Percentiles rank a stretch among this genome's conserved stretches.
These are phyloP conservation scores for Leucosporidium scottii DNA, from an alignment of 768 basidiomycete genomes.

Conservation along the genomic window DNA sequence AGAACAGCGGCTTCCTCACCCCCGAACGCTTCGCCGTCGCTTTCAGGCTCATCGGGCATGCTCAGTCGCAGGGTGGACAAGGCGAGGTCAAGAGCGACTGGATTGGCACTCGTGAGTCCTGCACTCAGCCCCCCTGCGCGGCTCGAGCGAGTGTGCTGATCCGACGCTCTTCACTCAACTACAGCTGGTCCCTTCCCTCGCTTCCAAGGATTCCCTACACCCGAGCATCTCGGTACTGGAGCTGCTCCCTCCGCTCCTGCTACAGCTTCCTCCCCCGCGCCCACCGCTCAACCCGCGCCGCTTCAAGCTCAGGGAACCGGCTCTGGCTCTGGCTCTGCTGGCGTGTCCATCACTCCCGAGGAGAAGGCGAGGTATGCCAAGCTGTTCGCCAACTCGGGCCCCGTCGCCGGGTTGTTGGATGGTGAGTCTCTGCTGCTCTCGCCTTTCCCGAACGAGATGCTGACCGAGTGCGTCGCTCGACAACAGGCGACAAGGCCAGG, in stretches of 20 bases:
- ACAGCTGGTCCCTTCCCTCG: slow-evolving; percentile 75
- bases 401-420: slow-evolving; percentile 65
- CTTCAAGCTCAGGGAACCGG: slow-evolving; percentile 4
- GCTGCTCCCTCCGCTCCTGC: slow-evolving; percentile 24
- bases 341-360: slow-evolving; percentile 42
- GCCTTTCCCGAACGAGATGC: not conserved
- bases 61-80: slow-evolving; percentile 52
- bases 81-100: slow-evolving; percentile 44
- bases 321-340: not conserved
- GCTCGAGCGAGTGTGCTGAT: not conserved
- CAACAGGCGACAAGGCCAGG: slow-evolving; percentile 72
- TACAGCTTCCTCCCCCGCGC: not conserved
- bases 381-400: slow-evolving; percentile 61
- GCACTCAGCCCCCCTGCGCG: not conserved
- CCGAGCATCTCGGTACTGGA: slow-evolving; percentile 56
- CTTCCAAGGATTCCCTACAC: slow-evolving; percentile 59
- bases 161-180: slow-evolving; percentile 6
- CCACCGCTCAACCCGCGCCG: slow-evolving; percentile 15
- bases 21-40: slow-evolving; percentile 80
- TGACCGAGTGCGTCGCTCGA: not conserved
- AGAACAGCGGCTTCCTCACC: slow-evolving; percentile 87
- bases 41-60: slow-evolving; percentile 84
- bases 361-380: slow-evolving; percentile 78
- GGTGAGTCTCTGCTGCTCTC: slow-evolving; percentile 48
- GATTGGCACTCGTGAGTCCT: slow-evolving; percentile 60